Conservation (phyloP, 106 monocot genomes). For the Platanthera guangdongensis region DNA sequence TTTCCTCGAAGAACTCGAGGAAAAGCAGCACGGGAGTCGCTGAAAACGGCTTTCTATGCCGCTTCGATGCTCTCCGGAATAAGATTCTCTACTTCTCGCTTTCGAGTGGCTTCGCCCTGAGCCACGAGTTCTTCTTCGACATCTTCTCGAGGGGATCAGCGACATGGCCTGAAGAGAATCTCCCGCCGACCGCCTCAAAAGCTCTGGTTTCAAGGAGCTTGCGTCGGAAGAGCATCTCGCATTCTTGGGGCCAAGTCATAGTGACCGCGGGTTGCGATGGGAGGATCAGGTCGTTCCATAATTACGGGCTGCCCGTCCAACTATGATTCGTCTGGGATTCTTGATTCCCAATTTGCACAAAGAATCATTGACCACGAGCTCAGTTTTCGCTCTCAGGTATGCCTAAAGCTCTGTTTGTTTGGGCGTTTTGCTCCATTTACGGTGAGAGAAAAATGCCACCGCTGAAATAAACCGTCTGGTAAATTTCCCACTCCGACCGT, state of each 20-base stretch:
- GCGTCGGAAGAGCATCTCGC: slow-evolving; percentile 28
- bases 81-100: background rate
- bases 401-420: background rate
- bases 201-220: slow-evolving; percentile 27
- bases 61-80: background rate
- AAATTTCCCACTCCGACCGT: too few species aligned
- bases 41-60: background rate
- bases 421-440: background rate
- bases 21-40: background rate
- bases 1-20: background rate
- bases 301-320: slow-evolving; percentile 66
- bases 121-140: slow-evolving; percentile 33
- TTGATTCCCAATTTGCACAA: background rate
- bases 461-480: too few species aligned
- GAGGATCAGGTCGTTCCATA: slow-evolving; percentile 62
- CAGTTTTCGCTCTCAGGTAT: background rate
- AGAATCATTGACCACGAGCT: background rate
- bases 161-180: slow-evolving; percentile 96
- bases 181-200: slow-evolving; percentile 23
- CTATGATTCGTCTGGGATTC: slow-evolving; percentile 10
- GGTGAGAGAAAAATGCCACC: too few species aligned
- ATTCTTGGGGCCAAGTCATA: slow-evolving; percentile 90
- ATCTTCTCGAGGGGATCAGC: slow-evolving; percentile 32
- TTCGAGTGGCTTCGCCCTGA: slow-evolving; percentile 28
- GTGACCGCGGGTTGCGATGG: slow-evolving; percentile 85